A percentile compares a stretch with the other conserved stretches of the same genome.
These are phyloP conservation scores for Zygosaccharomyces bisporus DNA, from an alignment of 805 yeast species.

Conservation along the genomic window DNA sequence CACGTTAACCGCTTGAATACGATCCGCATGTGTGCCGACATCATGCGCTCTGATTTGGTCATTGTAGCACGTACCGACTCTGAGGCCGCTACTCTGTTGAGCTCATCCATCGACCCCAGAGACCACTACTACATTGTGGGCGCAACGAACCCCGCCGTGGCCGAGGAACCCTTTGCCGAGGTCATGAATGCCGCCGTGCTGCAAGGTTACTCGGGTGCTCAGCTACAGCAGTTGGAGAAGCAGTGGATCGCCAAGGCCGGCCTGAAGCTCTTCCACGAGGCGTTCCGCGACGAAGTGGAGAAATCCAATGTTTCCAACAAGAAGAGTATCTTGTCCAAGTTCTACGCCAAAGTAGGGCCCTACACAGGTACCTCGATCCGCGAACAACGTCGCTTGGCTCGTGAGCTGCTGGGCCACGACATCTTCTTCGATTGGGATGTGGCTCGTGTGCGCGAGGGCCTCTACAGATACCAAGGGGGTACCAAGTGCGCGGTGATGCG, in stretches of 20 bases:
- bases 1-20: slow-evolving; percentile 93
- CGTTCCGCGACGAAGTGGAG: slow-evolving; percentile 78
- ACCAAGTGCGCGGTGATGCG: slow-evolving; percentile 97
- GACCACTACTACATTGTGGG: slow-evolving; percentile 93
- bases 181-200: slow-evolving; percentile 79
- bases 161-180: slow-evolving; percentile 56
- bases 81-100: slow-evolving; percentile 93
- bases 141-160: slow-evolving; percentile 77
- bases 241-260: slow-evolving; percentile 83
- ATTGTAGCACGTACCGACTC: slow-evolving; percentile 95
- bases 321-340: slow-evolving; percentile 61
- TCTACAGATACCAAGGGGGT: slow-evolving; percentile 94
- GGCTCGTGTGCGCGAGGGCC: slow-evolving; percentile 94
- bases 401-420: slow-evolving; percentile 72
- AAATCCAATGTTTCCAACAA: slow-evolving; percentile 48
- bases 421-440: slow-evolving; percentile 92
- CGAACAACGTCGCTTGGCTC: slow-evolving; percentile 76
- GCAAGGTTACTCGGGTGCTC: slow-evolving; percentile 66
- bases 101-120: slow-evolving; percentile 90
- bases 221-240: slow-evolving; percentile 67
- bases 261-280: slow-evolving; percentile 84
- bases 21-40: slow-evolving; percentile 92
- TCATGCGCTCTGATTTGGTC: slow-evolving; percentile 79
- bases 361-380: slow-evolving; percentile 68
- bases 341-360: slow-evolving; percentile 68